phyloP scores from a whole-genome alignment of 257 asterid species.

The Henckelia pumila region DNA sequence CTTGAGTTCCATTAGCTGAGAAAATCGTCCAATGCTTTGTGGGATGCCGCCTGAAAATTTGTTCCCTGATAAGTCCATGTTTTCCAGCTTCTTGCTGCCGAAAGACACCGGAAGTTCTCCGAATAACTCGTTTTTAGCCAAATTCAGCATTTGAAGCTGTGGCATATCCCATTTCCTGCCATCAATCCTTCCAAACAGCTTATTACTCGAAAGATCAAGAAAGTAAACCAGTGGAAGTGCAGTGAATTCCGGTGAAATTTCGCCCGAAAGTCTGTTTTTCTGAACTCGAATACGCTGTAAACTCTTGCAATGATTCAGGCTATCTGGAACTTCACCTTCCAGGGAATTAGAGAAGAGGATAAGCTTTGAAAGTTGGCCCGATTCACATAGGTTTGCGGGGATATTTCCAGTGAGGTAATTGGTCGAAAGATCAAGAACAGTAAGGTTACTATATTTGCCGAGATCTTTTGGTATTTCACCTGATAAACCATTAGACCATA shows the following conservation, averaged over 20 bases:
- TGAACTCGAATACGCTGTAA: slow-evolving; percentile 68
- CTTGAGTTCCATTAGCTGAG: slow-evolving; percentile 53
- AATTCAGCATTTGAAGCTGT: slow-evolving; percentile 68
- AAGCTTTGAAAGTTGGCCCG: slow-evolving; percentile 57
- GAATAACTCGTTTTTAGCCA: slow-evolving; percentile 51
- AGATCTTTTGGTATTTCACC: slow-evolving; percentile 65
- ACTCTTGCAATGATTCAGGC: slow-evolving; percentile 55
- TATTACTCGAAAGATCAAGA: slow-evolving; percentile 63
- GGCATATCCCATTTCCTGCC: slow-evolving; percentile 68
- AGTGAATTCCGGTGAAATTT: slow-evolving; percentile 41
- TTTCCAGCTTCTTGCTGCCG: slow-evolving; percentile 60
- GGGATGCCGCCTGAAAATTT: slow-evolving; percentile 56
- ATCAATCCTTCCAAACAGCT: slow-evolving; percentile 46
- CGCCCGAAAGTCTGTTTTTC: slow-evolving; percentile 57
- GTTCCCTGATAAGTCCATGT: slow-evolving; percentile 63
- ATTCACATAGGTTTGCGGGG: slow-evolving; percentile 54
- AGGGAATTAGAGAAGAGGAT: slow-evolving; percentile 77
- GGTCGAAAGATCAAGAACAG: slow-evolving; percentile 74
- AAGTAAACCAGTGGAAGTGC: slow-evolving; percentile 64
- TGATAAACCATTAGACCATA: slow-evolving; percentile 67
- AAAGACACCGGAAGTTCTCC: slow-evolving; percentile 53
- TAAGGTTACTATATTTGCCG: slow-evolving; percentile 60
- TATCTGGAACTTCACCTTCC: slow-evolving; percentile 54
- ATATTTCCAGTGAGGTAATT: slow-evolving; percentile 66
- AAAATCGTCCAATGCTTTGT: slow-evolving; percentile 37